Base-by-base conservation (phyloP, 1,284 basidiomycete species). In the Amylostereum areolatum region DNA sequence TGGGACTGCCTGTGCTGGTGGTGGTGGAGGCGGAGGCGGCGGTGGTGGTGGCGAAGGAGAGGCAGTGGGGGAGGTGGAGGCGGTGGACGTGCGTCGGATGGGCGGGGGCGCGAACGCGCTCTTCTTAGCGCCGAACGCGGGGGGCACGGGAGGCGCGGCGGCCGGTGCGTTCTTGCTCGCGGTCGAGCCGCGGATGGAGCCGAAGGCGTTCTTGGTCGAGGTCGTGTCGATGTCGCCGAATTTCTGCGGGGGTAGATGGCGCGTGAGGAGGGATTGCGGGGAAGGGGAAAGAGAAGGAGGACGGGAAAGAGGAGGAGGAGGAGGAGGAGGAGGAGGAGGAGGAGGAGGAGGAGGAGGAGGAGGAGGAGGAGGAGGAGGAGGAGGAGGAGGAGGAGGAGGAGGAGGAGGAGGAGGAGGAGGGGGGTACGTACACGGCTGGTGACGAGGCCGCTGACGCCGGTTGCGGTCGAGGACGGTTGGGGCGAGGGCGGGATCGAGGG, bases 181-280 rank as follows among this genome's bases (percentile, higher is more conserved):
- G 12, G 63, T 69, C n/a, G 68, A 67, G 52, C 64, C 52, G 31
- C 67, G 62, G 44, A 80, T 55, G 2, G 81, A 81, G 11, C 66
- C 61, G 59, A 78, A 69, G 67, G 79, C 72, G 48, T 68, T 70
- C 56, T 71, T 74, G 11, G 70, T 62, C 3, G 81, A 82, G 0
- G 77, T 71, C 35, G 74, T 73, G 60, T 83, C 79, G 9, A 83
- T 69, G 57, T 78, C 73, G 27, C 80, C 80, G 50, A 83, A 73
- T 73, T 70, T 76, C 81, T 83, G 57, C 39, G 34, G 31, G 10
- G 24, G 27, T 30, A n/a, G 29, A 45, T 27, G 29, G 36, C n/a
- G 46, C 45, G 2, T 25, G 41, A 32, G 9, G 41, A 39, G 31
- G 43, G 41, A 31, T 47, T 45, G 11, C 27, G 10, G 4, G 39